phyloP scores from a whole-genome alignment of 306 rosid species.

The Parietaria judaica region DNA sequence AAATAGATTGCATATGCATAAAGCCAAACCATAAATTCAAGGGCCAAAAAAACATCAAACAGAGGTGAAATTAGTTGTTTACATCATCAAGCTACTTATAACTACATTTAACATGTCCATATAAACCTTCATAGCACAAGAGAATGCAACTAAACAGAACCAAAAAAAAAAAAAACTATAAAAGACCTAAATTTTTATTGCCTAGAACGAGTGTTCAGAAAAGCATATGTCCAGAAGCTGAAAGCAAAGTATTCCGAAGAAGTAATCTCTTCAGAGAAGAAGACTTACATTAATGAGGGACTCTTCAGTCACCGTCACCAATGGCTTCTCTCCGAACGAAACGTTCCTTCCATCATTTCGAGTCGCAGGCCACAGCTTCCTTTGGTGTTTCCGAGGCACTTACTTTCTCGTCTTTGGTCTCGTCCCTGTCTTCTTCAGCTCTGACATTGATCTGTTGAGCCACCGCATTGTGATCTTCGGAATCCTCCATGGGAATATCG shows the following conservation, averaged over 20 bases:
- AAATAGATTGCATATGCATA: background rate
- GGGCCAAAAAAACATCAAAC: slow-evolving; percentile 6
- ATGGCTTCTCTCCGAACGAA: slow-evolving; percentile 33
- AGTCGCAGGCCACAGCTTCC: background rate
- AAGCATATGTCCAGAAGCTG: slow-evolving; percentile 20
- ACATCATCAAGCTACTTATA: slow-evolving; percentile 7
- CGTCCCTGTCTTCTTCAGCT: slow-evolving; percentile 5
- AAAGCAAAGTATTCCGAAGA: slow-evolving; percentile 6
- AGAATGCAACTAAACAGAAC: slow-evolving; percentile 8
- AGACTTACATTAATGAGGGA: slow-evolving; percentile 34
- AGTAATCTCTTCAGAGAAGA: slow-evolving; percentile 12
- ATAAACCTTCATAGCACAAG: slow-evolving; percentile 11
- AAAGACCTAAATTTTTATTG: slow-evolving; percentile 11
- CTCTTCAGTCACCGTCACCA: slow-evolving; percentile 26
- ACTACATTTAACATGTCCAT: slow-evolving; percentile 15
- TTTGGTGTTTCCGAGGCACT: background rate
- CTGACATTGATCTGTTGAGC: slow-evolving; percentile 3
- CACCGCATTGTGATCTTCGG: slow-evolving; percentile 21
- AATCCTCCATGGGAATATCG: slow-evolving; percentile 40
- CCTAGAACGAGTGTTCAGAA: background rate
- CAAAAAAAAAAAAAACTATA: background rate
- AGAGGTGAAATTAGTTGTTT: background rate
- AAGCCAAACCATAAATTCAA: background rate
- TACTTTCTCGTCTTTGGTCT: slow-evolving; percentile 24
- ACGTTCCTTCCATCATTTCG: slow-evolving; percentile 14